A percentile compares a stretch with the other conserved stretches of the same genome.
Evolutionary conservation across 352 stramenopile genomes (phyloP).

Genomic region (Globisporangium viniferum): DNA sequence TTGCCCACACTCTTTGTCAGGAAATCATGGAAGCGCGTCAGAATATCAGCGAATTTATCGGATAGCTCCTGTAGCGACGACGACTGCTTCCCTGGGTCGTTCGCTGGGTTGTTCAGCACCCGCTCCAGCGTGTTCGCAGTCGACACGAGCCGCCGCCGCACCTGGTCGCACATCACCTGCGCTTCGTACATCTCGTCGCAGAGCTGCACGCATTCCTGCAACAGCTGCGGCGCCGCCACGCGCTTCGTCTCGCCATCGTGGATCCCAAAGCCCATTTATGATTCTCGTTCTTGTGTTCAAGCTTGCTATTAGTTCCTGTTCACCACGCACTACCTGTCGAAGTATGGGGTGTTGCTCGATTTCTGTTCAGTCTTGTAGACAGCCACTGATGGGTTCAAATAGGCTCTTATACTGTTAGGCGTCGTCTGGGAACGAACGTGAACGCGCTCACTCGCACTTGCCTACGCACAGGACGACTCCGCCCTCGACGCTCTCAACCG

Average conservation of each 20-base stretch:
- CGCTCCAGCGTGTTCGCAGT: neutral
- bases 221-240: neutral
- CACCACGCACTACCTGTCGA: too few relatives aligned
- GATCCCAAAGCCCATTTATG: neutral
- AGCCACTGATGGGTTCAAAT: too few relatives aligned
- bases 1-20: neutral
- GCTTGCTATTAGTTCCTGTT: neutral
- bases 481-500: too few relatives aligned
- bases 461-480: too few relatives aligned
- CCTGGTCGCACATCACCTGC: constrained; percentile 15
- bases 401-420: too few relatives aligned
- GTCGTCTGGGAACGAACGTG: too few relatives aligned
- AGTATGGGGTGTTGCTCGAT: too few relatives aligned
- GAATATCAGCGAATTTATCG: neutral
- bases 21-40: constrained; percentile 8
- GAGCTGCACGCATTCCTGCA: neutral
- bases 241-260: neutral
- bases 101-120: neutral
- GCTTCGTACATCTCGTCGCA: constrained; percentile 6
- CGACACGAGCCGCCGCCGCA: constrained; percentile 6
- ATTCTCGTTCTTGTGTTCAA: neutral
- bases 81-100: neutral
- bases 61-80: neutral
- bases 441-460: too few relatives aligned
- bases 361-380: too few relatives aligned